Base-by-base conservation (phyloP, 2,329 filamentous ascomycete species). In the Aspergillus sclerotialis region DNA sequence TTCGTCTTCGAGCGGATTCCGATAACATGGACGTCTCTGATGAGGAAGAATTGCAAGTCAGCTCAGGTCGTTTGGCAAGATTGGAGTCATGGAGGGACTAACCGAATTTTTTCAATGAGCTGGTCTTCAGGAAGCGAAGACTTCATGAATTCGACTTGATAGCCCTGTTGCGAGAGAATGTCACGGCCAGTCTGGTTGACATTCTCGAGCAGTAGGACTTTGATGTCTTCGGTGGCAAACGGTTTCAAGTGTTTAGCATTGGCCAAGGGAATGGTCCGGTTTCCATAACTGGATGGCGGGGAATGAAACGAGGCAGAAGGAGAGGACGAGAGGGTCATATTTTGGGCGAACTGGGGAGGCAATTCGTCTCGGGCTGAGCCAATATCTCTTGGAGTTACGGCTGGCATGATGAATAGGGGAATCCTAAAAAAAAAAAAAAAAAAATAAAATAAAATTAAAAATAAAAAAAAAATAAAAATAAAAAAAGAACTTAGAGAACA, bases 1-100 rank as follows among this genome's bases (percentile, higher is more conserved):
- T 92, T 94, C 21, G 92, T 98, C 72, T 98, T 98, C 39, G 90
- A 96, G 46, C 92, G 85, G 53, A 98, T 96, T 46, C 92, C 92
- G 58, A 98, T 92, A 53, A 96, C 92, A 58, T 98, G 92, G 17
- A 95, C 85, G 59, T 95, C 84, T 42, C 87, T 94, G 38, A 37
- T 25, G 7, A 24, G 15, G 7, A 23, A 38, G 25, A n/a, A n/a
- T n/a, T 28, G 11, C 38, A 15, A 39, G 26, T 44, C 21, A 49
- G 44, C 28, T 38, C 23, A n/a, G n/a, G n/a, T n/a, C n/a, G n/a
- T n/a, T n/a, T n/a, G n/a, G n/a, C n/a, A n/a, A n/a, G n/a, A n/a
- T n/a, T n/a, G n/a, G n/a, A n/a, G n/a, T n/a, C n/a, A n/a, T n/a
- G n/a, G n/a, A n/a, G n/a, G 28, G 24, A 46, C 77, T 57, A 57